These are phyloP conservation scores for Tremella yokohamensis DNA, from an alignment of 768 basidiomycete species.

Conservation along the genomic window DNA sequence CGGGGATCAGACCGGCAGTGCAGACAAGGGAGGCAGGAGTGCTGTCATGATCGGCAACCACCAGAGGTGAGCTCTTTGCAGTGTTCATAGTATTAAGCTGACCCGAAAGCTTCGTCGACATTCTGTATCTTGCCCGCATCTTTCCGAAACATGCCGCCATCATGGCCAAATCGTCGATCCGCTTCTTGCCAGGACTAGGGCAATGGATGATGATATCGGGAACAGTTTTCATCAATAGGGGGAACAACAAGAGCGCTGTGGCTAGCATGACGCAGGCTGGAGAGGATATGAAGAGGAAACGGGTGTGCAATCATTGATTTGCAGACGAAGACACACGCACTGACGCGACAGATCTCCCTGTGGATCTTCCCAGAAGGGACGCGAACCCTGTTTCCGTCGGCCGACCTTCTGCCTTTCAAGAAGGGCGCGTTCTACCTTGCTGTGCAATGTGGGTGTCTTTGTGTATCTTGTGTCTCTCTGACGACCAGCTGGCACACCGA, in stretches of 20 bases:
- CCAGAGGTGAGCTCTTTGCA: conserved; percentile 61
- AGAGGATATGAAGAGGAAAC: conserved; percentile 64
- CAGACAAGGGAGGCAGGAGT: conserved; percentile 57
- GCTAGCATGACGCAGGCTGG: conserved; percentile 73
- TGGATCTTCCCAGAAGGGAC: conserved; percentile 98
- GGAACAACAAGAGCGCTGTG: conserved; percentile 68
- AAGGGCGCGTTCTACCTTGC: conserved; percentile 97
- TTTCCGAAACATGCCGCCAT: conserved; percentile 79
- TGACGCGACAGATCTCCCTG: conserved; percentile 60
- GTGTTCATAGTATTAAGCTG: conserved; percentile 61
- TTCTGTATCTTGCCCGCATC: conserved; percentile 74
- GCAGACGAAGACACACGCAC: background rate
- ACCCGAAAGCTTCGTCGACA: conserved; percentile 47
- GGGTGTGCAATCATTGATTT: conserved; percentile 34
- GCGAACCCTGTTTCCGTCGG: conserved; percentile 63
- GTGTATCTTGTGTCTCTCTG: background rate
- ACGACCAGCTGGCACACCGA: conserved; percentile 69
- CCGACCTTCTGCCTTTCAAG: conserved; percentile 80
- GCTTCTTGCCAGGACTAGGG: conserved; percentile 74
- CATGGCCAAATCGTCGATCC: conserved; percentile 85
- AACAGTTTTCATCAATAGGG: conserved; percentile 86
- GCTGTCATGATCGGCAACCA: conserved; percentile 80
- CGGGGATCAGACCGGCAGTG: conserved; percentile 23
- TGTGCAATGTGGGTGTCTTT: conserved; percentile 56
- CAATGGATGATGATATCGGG: conserved; percentile 84